Conservation (phyloP, 2,329 filamentous ascomycete genomes). For the Cladosporium sphaerospermum region DNA sequence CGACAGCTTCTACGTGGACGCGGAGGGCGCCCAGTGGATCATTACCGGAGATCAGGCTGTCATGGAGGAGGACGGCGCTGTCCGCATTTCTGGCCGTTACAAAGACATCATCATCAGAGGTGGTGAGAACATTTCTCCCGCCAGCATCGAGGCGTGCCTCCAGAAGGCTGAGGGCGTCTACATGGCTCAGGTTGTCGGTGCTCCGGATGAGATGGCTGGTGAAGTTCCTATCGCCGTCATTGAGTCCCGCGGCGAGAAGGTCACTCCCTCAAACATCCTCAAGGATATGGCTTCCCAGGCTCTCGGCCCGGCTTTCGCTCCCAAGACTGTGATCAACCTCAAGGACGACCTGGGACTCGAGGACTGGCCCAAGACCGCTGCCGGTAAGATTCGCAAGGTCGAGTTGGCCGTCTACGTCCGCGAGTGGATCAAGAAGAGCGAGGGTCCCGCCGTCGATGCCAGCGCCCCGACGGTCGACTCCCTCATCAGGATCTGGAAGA, state of each 20-base stretch:
- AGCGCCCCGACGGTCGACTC: slow-evolving; percentile 25
- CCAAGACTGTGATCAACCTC: slow-evolving; percentile 38
- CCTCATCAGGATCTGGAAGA: slow-evolving; percentile 27
- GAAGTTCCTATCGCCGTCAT: slow-evolving; percentile 45
- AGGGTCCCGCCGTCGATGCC: slow-evolving; percentile 22
- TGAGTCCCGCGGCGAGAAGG: slow-evolving; percentile 26
- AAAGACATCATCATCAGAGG: slow-evolving; percentile 43
- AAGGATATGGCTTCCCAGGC: slow-evolving; percentile 33
- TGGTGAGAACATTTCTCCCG: slow-evolving; percentile 59
- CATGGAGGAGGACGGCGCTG: slow-evolving; percentile 40
- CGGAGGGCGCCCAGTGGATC: slow-evolving; percentile 50
- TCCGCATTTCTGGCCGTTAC: slow-evolving; percentile 32
- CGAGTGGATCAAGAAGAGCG: slow-evolving; percentile 24
- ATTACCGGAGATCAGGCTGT: slow-evolving; percentile 57
- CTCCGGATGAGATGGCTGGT: slow-evolving; percentile 41
- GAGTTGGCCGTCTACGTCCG: slow-evolving; percentile 28
- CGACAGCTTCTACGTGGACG: slow-evolving; percentile 27
- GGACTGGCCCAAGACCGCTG: slow-evolving; percentile 36
- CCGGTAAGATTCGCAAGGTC: slow-evolving; percentile 43
- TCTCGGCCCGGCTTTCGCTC: slow-evolving; percentile 36
- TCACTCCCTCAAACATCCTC: slow-evolving; percentile 29
- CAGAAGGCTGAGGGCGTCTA: slow-evolving; percentile 30
- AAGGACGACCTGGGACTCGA: slow-evolving; percentile 35
- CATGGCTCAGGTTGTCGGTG: slow-evolving; percentile 38
- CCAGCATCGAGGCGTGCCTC: slow-evolving; percentile 32